These are phyloP conservation scores for Amanita rubescens DNA, from an alignment of 768 basidiomycete genomes.

Conservation along the genomic window DNA sequence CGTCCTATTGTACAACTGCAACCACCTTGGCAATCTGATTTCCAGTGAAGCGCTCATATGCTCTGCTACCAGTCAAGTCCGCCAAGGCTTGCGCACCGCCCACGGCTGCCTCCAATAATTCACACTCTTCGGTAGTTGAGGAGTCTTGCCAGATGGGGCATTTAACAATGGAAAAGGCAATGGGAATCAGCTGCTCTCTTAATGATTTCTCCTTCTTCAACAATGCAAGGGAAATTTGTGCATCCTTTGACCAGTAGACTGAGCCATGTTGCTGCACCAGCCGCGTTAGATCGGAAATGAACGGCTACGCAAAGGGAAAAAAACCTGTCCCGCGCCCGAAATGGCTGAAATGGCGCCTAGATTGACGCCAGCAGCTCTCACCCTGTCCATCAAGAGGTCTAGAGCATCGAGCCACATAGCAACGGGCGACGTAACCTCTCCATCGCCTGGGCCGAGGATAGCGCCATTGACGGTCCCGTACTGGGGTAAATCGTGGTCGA, in stretches of 20 bases:
- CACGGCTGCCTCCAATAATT: constrained; percentile 52
- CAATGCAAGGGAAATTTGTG: constrained; percentile 41
- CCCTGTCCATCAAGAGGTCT: constrained; percentile 63
- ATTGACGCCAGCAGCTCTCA: constrained; percentile 52
- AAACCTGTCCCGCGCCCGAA: constrained; percentile 75
- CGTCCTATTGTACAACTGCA: background rate
- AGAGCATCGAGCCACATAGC: constrained; percentile 82
- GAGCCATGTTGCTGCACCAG: constrained; percentile 72
- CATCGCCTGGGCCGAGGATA: constrained; percentile 52
- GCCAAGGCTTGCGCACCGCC: constrained; percentile 70
- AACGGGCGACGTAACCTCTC: constrained; percentile 76
- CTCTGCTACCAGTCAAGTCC: constrained; percentile 72
- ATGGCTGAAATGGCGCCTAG: constrained; percentile 53
- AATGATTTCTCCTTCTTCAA: constrained; percentile 47
- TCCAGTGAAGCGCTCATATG: constrained; percentile 86
- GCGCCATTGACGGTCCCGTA: constrained; percentile 64
- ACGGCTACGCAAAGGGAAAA: constrained; percentile 9
- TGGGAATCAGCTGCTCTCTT: constrained; percentile 49
- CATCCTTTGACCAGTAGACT: constrained; percentile 68
- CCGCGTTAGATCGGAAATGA: background rate
- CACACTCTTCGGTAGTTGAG: constrained; percentile 72
- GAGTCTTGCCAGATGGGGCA: constrained; percentile 92
- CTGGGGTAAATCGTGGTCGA: constrained; percentile 70
- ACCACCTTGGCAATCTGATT: constrained; percentile 71
- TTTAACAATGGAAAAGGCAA: constrained; percentile 59